Conservation (phyloP, 305 asterid species). For the Stenogyne calaminthoides region DNA sequence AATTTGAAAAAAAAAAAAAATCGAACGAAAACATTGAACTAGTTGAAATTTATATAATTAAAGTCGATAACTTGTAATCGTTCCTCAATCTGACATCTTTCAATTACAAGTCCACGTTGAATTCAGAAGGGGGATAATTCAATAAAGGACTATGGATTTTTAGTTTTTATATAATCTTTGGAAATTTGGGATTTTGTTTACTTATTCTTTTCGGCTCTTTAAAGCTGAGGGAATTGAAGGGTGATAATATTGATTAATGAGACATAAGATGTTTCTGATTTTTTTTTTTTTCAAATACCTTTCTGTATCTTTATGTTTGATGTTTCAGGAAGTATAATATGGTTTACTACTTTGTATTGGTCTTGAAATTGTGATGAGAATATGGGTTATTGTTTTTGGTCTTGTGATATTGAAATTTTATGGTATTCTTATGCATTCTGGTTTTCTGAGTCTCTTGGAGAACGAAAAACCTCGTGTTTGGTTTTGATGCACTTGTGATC, state of each 20-base stretch:
- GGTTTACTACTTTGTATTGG: background rate
- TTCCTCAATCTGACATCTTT: background rate
- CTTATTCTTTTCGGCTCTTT: background rate
- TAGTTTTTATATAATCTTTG: background rate
- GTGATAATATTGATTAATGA: background rate
- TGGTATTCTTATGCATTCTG: too few species aligned
- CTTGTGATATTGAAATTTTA: too few species aligned
- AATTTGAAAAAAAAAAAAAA: too few species aligned
- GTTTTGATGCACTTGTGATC: background rate
- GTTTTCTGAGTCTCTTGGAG: background rate
- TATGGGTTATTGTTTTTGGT: too few species aligned
- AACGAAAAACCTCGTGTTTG: background rate
- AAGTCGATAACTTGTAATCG: background rate
- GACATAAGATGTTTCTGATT: background rate
- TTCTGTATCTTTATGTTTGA: background rate
- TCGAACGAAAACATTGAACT: too few species aligned
- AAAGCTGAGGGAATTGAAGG: background rate
- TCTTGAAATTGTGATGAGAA: constrained; percentile 4
- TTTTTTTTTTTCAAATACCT: background rate
- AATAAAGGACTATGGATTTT: too few species aligned
- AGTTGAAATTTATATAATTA: background rate
- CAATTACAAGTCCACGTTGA: background rate
- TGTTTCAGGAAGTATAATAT: background rate
- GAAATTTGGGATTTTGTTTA: background rate
- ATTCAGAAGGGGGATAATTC: too few species aligned